Evolutionary conservation across 1,284 basidiomycete genomes (phyloP).

Genomic region (Meira nashicola): DNA sequence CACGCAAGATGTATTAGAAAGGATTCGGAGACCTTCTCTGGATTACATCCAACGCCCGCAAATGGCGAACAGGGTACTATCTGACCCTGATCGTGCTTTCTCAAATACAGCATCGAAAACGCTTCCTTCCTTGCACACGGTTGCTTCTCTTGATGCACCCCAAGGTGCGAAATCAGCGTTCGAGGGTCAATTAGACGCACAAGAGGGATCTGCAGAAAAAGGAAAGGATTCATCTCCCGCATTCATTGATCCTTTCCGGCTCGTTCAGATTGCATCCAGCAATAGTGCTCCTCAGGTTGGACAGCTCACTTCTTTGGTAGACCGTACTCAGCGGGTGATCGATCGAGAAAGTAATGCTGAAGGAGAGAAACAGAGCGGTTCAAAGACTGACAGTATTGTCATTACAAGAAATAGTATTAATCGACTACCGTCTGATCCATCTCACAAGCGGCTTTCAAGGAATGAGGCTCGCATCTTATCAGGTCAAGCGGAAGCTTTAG

Average conservation of each 20-base stretch:
- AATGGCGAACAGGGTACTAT: no score
- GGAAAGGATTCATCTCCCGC: not conserved
- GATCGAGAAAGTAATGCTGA: not conserved
- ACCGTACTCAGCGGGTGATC: not conserved
- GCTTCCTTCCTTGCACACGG: no score
- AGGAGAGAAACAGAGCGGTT: not conserved
- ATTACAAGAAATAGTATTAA: not conserved
- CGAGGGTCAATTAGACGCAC: no score
- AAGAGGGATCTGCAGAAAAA: no score
- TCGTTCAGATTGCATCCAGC: constrained; percentile 5
- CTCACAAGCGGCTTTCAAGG: not conserved
- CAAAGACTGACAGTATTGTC: not conserved
- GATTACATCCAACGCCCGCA: not conserved
- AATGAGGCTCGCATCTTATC: not conserved
- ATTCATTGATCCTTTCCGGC: constrained; percentile 10
- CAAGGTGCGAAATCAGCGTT: no score
- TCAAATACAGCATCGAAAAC: no score
- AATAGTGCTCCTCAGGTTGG: constrained; percentile 1
- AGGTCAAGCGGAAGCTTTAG: no score
- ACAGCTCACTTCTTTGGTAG: not conserved
- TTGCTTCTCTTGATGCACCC: no score
- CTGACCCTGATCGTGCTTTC: no score
- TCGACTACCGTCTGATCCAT: not conserved
- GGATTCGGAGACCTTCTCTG: constrained; percentile 9
- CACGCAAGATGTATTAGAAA: not conserved